A percentile compares a stretch with the other conserved stretches of the same genome.
Evolutionary conservation across 805 yeast genomes (phyloP).

Genomic region (Candida sithepensis): DNA sequence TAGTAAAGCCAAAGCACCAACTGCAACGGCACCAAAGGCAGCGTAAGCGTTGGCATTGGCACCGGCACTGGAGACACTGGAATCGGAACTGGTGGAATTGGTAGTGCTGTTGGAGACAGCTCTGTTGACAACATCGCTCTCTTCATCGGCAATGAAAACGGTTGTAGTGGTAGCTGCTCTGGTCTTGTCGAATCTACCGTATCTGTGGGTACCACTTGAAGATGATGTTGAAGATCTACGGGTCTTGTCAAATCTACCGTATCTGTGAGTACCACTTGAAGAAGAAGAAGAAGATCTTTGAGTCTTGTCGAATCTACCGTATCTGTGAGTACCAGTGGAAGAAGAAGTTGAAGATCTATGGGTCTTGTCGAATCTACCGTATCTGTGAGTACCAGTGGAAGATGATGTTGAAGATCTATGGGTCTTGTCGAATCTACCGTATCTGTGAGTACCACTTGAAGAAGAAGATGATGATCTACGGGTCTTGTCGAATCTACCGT

Average conservation of each 20-base stretch:
- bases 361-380: constrained; percentile 54
- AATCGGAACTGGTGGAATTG: too few species aligned
- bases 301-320: constrained; percentile 51
- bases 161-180: constrained; percentile 37
- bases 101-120: constrained; percentile 18
- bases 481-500: constrained; percentile 55
- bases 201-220: constrained; percentile 38
- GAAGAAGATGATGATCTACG: constrained; percentile 28
- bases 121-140: constrained; percentile 4
- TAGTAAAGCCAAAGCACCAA: constrained; percentile 13
- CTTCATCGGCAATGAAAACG: constrained; percentile 24
- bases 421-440: constrained; percentile 51
- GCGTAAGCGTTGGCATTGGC: constrained; percentile 12
- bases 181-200: constrained; percentile 51
- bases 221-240: constrained; percentile 27
- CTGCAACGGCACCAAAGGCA: constrained; percentile 21
- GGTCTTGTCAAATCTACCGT: constrained; percentile 54
- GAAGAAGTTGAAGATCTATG: constrained; percentile 30
- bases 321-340: constrained; percentile 38
- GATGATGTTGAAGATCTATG: constrained; percentile 34
- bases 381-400: constrained; percentile 47
- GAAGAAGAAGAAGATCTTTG: constrained; percentile 29
- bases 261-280: constrained; percentile 48
- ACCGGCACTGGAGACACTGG: too few species aligned
- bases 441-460: constrained; percentile 39